These are phyloP conservation scores for Blumeria hordei DNA, from an alignment of 2,329 filamentous ascomycete species.

Conservation along the genomic window DNA sequence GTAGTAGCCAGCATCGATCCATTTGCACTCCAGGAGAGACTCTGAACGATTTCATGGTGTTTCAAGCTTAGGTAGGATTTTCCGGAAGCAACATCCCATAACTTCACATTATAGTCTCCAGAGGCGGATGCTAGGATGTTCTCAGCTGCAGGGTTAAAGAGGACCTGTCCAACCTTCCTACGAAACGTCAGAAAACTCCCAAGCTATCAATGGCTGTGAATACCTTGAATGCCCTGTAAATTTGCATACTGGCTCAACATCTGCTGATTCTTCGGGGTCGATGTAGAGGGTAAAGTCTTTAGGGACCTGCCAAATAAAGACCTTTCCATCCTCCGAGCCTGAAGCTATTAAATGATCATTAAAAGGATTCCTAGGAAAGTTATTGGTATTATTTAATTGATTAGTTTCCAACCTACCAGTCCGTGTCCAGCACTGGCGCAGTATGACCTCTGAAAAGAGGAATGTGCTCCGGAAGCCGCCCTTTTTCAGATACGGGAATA, in stretches of 20 bases:
- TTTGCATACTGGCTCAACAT: conserved; percentile 61
- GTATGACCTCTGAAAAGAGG: conserved; percentile 93
- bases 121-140: conserved; percentile 89
- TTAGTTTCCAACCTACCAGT: conserved; percentile 43
- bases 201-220: conserved; percentile 8
- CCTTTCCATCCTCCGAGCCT: conserved; percentile 87
- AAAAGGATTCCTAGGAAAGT: conserved; percentile 56
- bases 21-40: conserved; percentile 81
- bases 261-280: conserved; percentile 61
- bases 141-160: conserved; percentile 91
- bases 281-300: conserved; percentile 64
- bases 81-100: conserved; percentile 79
- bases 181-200: conserved; percentile 10
- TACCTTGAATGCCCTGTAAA: conserved; percentile 72
- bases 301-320: conserved; percentile 91
- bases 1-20: conserved; percentile 76
- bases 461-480: conserved; percentile 76
- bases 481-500: conserved; percentile 70
- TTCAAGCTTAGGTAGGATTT: conserved; percentile 52
- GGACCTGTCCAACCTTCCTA: conserved; percentile 91
- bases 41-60: conserved; percentile 82
- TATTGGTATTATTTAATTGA: not conserved
- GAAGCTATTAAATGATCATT: conserved; percentile 85
- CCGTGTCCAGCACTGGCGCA: conserved; percentile 82
- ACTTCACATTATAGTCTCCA: conserved; percentile 80